These are phyloP conservation scores for Epichloe sibirici DNA, from an alignment of 2,329 filamentous ascomycete species.

Conservation along the genomic window DNA sequence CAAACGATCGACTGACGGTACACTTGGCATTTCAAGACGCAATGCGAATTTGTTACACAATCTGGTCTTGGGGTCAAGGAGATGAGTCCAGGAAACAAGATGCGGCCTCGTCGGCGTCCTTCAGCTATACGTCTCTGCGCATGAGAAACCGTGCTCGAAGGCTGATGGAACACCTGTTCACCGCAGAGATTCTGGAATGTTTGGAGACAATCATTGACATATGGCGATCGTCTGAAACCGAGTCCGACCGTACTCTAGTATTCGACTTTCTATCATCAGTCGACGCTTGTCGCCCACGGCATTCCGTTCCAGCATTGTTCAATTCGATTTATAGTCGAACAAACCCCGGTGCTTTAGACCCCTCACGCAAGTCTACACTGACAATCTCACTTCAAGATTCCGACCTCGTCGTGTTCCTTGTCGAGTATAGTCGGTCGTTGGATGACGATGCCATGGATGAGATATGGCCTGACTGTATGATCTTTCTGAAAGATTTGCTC, in stretches of 20 bases:
- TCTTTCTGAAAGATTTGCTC: slow-evolving; percentile 79
- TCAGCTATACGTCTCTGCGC: slow-evolving; percentile 78
- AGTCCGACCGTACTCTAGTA: slow-evolving; percentile 47
- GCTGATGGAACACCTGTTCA: slow-evolving; percentile 84
- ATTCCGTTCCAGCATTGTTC: slow-evolving; percentile 87
- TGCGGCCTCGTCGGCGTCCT: slow-evolving; percentile 60
- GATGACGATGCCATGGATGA: slow-evolving; percentile 98
- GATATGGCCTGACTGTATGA: slow-evolving; percentile 90
- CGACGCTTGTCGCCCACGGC: slow-evolving; percentile 80
- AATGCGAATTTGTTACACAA: slow-evolving; percentile 79
- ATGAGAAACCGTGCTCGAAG: slow-evolving; percentile 83
- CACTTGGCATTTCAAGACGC: slow-evolving; percentile 95
- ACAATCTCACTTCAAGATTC: slow-evolving; percentile 74
- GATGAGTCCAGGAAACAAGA: slow-evolving; percentile 49
- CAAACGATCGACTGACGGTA: slow-evolving; percentile 87
- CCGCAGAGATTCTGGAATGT: slow-evolving; percentile 84
- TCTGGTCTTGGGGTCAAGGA: slow-evolving; percentile 85
- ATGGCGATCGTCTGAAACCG: slow-evolving; percentile 50
- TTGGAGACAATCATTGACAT: slow-evolving; percentile 81
- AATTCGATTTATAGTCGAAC: slow-evolving; percentile 93
- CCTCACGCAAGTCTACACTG: slow-evolving; percentile 71
- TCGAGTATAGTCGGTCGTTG: slow-evolving; percentile 78
- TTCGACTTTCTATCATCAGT: slow-evolving; percentile 83
- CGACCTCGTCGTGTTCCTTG: slow-evolving; percentile 77
- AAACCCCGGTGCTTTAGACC: slow-evolving; percentile 68